These are phyloP conservation scores for Helotiales sp. DNA, from an alignment of 2,329 filamentous ascomycete species.

Conservation along the genomic window DNA sequence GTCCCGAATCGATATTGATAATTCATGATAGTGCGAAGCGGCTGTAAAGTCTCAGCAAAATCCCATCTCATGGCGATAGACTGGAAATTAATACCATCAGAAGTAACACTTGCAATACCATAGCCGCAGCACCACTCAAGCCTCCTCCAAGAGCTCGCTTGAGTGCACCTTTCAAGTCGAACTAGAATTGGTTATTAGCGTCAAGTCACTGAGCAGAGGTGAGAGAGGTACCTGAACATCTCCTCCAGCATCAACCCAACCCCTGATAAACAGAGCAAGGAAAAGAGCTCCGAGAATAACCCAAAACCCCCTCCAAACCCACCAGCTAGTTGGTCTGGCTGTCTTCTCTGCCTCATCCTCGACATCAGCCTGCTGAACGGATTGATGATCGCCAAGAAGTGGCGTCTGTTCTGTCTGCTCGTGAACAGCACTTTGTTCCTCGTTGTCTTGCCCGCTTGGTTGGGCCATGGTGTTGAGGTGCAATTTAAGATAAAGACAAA, in stretches of 20 bases:
- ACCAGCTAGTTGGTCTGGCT: conserved; percentile 37
- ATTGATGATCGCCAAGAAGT: conserved; percentile 30
- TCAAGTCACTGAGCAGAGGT: not conserved
- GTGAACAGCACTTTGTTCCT: not conserved
- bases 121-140: conserved; percentile 53
- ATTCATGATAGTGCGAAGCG: conserved; percentile 56
- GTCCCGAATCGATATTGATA: conserved; percentile 55
- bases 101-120: conserved; percentile 54
- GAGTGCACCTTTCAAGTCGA: conserved; percentile 51
- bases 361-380: conserved; percentile 22
- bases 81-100: conserved; percentile 48
- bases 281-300: conserved; percentile 42
- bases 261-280: conserved; percentile 50
- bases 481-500: not conserved
- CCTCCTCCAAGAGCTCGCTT: conserved; percentile 53
- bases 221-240: conserved; percentile 48
- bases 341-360: conserved; percentile 19
- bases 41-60: conserved; percentile 40
- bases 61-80: not conserved
- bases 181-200: conserved; percentile 41
- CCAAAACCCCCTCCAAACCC: conserved; percentile 47
- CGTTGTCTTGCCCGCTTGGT: not conserved
- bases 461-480: not conserved
- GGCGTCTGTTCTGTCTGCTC: conserved; percentile 36
- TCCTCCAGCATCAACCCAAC: conserved; percentile 50